Evolutionary conservation across 441 rosid genomes (phyloP).

Genomic region (Populus hybrid): DNA sequence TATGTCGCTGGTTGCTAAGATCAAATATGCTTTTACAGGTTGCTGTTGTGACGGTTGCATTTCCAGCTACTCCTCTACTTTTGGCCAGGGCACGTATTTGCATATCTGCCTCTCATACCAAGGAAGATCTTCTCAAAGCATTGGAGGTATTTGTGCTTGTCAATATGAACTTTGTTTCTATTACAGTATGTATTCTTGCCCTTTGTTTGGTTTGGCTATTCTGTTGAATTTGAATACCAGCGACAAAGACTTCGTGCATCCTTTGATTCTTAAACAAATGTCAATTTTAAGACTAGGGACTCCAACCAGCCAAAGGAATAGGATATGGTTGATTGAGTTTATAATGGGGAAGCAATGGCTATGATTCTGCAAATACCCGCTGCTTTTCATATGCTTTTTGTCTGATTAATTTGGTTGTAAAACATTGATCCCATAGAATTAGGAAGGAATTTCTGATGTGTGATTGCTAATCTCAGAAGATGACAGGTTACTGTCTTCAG

Average conservation of each 20-base stretch:
- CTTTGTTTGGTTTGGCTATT: background rate
- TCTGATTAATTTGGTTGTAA: background rate
- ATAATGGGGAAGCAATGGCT: background rate
- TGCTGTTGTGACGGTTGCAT: slow-evolving; percentile 80
- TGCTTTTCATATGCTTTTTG: background rate
- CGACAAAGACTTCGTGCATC: background rate
- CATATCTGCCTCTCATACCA: slow-evolving; percentile 81
- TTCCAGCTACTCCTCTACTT: slow-evolving; percentile 83
- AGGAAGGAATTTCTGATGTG: background rate
- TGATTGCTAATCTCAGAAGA: background rate
- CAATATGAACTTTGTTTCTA: background rate
- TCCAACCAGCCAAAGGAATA: background rate
- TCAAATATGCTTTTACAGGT: slow-evolving; percentile 36
- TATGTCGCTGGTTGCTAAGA: background rate
- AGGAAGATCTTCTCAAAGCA: slow-evolving; percentile 72
- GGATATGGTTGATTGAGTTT: background rate
- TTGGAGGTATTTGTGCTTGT: slow-evolving; percentile 45
- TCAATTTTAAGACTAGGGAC: background rate
- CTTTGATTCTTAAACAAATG: background rate
- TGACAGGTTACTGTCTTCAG: no score
- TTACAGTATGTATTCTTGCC: background rate
- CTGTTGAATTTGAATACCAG: background rate
- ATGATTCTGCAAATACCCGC: background rate
- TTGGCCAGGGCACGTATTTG: slow-evolving; percentile 91
- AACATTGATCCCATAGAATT: background rate